Conservation (phyloP, 2,329 filamentous ascomycete species). For the Gnomoniopsis sp. region DNA sequence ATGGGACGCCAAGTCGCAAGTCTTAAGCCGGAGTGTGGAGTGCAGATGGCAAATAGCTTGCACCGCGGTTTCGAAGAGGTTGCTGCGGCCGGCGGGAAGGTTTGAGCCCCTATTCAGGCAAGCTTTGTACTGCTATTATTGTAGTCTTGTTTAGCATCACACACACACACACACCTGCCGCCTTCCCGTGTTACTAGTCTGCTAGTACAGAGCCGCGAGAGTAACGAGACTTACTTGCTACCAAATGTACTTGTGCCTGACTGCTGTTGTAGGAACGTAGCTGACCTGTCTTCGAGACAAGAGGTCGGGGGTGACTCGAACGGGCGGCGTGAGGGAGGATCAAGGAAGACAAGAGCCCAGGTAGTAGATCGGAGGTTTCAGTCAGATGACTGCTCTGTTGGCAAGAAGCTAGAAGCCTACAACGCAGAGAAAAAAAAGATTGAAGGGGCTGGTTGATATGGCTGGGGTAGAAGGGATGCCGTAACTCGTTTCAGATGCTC, state of each 20-base stretch:
- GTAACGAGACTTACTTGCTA: background rate
- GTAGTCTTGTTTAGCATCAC: background rate
- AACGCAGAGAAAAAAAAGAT: background rate
- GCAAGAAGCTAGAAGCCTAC: background rate
- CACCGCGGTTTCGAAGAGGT: constrained; percentile 10
- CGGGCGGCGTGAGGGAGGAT: background rate
- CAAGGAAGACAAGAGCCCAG: background rate
- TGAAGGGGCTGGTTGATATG: constrained; percentile 7
- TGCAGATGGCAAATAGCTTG: background rate
- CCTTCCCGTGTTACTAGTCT: background rate
- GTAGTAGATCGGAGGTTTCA: background rate
- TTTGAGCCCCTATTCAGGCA: constrained; percentile 17
- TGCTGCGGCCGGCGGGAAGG: constrained; percentile 11
- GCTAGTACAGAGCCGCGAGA: background rate
- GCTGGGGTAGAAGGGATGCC: constrained; percentile 2
- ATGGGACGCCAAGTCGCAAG: background rate
- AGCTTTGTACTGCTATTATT: background rate
- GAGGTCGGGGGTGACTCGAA: background rate
- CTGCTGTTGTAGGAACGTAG: no score
- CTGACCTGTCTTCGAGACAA: background rate
- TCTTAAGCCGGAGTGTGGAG: background rate
- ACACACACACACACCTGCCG: background rate
- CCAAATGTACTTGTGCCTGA: no score
- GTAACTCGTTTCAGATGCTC: constrained; percentile 15
- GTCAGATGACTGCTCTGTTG: background rate